phyloP scores from a whole-genome alignment of 768 basidiomycete genomes.

The Lentinula boryana region DNA sequence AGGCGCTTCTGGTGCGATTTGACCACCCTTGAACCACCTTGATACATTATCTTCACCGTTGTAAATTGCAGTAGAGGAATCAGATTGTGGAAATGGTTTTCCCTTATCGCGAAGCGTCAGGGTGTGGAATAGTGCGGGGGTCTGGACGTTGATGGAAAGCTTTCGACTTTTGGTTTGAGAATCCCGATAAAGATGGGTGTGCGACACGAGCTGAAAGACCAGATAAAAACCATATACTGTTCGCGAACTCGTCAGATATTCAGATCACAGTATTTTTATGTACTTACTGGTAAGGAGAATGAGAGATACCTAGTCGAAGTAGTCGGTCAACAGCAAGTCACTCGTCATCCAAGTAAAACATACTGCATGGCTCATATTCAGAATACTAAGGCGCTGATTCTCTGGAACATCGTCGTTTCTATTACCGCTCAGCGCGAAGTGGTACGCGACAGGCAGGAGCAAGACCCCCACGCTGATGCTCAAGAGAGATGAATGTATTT shows the following conservation, averaged over 20 bases:
- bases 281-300: constrained; percentile 69
- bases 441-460: constrained; percentile 73
- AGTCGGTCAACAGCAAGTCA: not conserved
- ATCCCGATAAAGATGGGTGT: constrained; percentile 63
- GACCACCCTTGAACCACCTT: constrained; percentile 1
- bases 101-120: constrained; percentile 11
- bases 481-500: constrained; percentile 68
- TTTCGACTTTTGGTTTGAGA: constrained; percentile 35
- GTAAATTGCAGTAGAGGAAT: constrained; percentile 6
- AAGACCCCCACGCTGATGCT: constrained; percentile 75
- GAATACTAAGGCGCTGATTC: constrained; percentile 40
- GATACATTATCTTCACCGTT: not conserved
- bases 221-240: constrained; percentile 68
- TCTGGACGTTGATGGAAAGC: constrained; percentile 25
- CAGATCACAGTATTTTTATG: not conserved
- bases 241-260: not conserved
- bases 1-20: not conserved
- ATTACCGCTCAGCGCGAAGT: constrained; percentile 44
- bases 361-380: constrained; percentile 76
- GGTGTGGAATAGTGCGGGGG: constrained; percentile 22
- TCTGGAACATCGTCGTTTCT: constrained; percentile 15
- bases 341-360: constrained; percentile 16
- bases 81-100: constrained; percentile 13
- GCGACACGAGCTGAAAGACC: constrained; percentile 76
- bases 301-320: constrained; percentile 53